These are phyloP conservation scores for Pythium brachiatum DNA, from an alignment of 352 stramenopile species.

Conservation along the genomic window DNA sequence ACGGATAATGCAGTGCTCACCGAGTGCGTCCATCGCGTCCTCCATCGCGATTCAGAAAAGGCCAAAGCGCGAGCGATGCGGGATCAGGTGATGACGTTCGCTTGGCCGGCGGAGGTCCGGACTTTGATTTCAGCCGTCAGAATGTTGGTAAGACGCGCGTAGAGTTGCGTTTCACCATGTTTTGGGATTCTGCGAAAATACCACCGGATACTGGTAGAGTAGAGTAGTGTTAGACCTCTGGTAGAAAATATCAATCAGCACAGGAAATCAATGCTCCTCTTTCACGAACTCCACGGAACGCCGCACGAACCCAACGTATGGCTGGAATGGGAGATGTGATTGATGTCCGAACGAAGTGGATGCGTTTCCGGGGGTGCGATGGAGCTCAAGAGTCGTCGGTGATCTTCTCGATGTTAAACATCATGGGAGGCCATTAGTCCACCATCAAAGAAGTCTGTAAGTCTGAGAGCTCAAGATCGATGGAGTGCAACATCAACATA, in stretches of 20 bases:
- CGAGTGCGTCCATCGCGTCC: conserved; percentile 19
- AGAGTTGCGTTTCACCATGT: background rate
- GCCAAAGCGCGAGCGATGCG: background rate
- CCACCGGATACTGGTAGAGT: background rate
- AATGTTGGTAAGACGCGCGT: conserved; percentile 23
- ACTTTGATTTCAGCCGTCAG: conserved; percentile 17
- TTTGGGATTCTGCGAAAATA: background rate
- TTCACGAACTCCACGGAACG: background rate
- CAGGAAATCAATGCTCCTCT: background rate
- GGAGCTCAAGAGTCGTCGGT: background rate
- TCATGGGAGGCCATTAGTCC: too few species aligned
- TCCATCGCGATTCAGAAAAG: conserved; percentile 10
- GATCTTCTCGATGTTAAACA: background rate
- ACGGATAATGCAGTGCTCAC: background rate
- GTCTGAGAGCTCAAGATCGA: too few species aligned
- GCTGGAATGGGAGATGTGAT: background rate
- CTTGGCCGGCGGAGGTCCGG: background rate
- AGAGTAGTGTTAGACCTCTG: background rate
- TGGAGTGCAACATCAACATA: background rate
- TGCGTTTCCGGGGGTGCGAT: conserved; percentile 3
- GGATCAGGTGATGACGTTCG: background rate
- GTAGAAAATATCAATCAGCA: background rate
- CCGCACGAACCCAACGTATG: background rate
- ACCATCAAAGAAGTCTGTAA: too few species aligned
- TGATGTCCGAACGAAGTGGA: background rate